Conservation (phyloP, 176 grass and related monocot genomes). For the Bothriochloa decipiens region DNA sequence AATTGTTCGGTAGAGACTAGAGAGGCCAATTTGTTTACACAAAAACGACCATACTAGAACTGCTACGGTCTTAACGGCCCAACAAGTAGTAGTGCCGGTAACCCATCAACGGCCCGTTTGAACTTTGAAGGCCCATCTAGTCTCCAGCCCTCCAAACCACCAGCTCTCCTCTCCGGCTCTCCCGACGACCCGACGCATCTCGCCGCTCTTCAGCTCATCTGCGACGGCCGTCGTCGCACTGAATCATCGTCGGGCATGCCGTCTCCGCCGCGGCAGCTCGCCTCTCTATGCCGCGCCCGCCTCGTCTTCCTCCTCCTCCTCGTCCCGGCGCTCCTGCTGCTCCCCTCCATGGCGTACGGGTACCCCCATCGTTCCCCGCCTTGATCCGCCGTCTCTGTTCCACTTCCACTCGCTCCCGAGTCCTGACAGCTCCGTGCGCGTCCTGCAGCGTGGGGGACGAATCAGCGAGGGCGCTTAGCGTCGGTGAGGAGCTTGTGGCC, state of each 20-base stretch:
- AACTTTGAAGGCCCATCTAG: neutral
- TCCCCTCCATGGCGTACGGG: constrained; percentile 10
- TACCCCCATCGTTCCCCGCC: neutral
- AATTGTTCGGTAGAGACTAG: no score
- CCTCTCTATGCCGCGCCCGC: constrained; percentile 2
- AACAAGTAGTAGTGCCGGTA: neutral
- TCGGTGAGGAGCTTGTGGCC: constrained; percentile 60
- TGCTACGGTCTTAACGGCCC: neutral
- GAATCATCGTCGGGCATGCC: constrained; percentile 31
- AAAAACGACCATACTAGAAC: neutral
- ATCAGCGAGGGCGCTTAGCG: constrained; percentile 43
- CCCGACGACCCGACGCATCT: neutral
- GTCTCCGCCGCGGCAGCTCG: neutral
- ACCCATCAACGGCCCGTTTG: neutral
- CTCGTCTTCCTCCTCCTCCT: neutral
- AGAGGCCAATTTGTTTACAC: no score
- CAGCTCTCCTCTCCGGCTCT: no score
- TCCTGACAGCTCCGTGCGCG: neutral
- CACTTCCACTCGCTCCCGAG: neutral
- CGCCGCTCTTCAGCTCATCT: constrained; percentile 11
- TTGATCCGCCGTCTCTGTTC: neutral
- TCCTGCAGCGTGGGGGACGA: constrained; percentile 52
- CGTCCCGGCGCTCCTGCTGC: neutral
- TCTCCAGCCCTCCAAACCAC: no score
- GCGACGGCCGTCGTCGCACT: neutral